phyloP scores from a whole-genome alignment of 139 green algal genomes.

The Trebouxia sp. region DNA sequence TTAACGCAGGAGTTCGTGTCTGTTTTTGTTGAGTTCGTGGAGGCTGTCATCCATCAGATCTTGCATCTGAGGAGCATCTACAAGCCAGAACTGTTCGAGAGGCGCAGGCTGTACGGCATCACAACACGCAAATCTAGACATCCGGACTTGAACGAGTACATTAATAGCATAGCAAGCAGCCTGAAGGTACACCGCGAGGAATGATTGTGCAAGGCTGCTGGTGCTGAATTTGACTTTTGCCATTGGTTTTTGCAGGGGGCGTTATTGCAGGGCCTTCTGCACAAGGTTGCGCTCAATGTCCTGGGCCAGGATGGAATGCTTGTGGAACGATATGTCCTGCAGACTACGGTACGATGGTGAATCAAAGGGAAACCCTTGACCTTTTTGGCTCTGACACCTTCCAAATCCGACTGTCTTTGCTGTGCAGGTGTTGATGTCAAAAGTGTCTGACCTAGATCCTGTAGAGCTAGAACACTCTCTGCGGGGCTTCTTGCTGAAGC shows the following conservation, averaged over 20 bases:
- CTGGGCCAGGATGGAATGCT: conserved; percentile 20
- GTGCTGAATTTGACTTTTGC: not conserved
- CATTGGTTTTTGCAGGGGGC: conserved; percentile 24
- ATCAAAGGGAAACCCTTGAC: not conserved
- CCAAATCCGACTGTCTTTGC: not conserved
- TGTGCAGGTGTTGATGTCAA: conserved; percentile 12
- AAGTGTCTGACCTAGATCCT: conserved; percentile 19
- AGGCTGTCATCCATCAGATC: conserved; percentile 45
- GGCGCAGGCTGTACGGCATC: conserved; percentile 46
- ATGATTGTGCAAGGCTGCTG: not conserved
- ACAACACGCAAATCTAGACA: conserved; percentile 44
- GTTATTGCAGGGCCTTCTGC: conserved; percentile 34
- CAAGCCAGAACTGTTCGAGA: conserved; percentile 47
- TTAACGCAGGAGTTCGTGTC: conserved; percentile 5
- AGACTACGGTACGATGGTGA: conserved; percentile 33
- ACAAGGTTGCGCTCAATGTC: conserved; percentile 48
- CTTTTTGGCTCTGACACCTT: not conserved
- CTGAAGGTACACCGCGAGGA: conserved; percentile 27
- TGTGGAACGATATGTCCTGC: conserved; percentile 48
- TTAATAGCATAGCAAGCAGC: conserved; percentile 31
- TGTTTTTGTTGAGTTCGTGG: not conserved
- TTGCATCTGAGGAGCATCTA: conserved; percentile 52
- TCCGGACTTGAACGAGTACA: conserved; percentile 50
- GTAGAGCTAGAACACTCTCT: conserved; percentile 41
- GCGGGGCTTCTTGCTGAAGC: conserved; percentile 43